phyloP scores from a whole-genome alignment of 768 basidiomycete genomes.

The Russula foetens region DNA sequence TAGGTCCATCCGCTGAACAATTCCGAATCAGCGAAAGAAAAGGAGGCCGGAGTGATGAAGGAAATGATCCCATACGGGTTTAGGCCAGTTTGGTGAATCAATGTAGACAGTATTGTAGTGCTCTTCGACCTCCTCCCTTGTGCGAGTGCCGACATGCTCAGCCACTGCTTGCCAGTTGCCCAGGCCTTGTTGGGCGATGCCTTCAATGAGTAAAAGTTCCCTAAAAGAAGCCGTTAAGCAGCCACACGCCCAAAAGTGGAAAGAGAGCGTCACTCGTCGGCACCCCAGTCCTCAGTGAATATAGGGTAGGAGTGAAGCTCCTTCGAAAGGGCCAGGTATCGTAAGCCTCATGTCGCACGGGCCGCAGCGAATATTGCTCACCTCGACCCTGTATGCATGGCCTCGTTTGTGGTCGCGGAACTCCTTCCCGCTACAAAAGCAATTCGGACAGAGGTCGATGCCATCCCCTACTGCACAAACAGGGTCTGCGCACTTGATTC shows the following conservation, averaged over 20 bases:
- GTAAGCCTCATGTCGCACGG: constrained; percentile 10
- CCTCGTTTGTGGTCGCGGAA: constrained; percentile 76
- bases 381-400: constrained; percentile 90
- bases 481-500: constrained; percentile 90
- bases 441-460: constrained; percentile 87
- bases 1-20: constrained; percentile 35
- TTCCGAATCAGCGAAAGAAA: constrained; percentile 13
- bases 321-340: constrained; percentile 32
- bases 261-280: constrained; percentile 68
- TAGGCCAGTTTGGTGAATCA: constrained; percentile 67
- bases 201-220: constrained; percentile 85
- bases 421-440: constrained; percentile 90
- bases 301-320: constrained; percentile 97
- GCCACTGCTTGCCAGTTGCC: constrained; percentile 98
- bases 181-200: constrained; percentile 76
- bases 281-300: constrained; percentile 93
- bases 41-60: not conserved
- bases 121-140: constrained; percentile 86
- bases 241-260: not conserved
- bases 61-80: constrained; percentile 51
- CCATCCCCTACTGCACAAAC: constrained; percentile 67
- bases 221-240: constrained; percentile 32
- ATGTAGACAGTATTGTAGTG: constrained; percentile 84
- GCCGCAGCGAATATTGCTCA: constrained; percentile 29
- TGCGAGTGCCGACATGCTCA: constrained; percentile 88